Percentiles rank a stretch among this genome's conserved stretches.
These are phyloP conservation scores for Gamarada debralockiae DNA, from an alignment of 495 filamentous ascomycete genomes.

Conservation along the genomic window DNA sequence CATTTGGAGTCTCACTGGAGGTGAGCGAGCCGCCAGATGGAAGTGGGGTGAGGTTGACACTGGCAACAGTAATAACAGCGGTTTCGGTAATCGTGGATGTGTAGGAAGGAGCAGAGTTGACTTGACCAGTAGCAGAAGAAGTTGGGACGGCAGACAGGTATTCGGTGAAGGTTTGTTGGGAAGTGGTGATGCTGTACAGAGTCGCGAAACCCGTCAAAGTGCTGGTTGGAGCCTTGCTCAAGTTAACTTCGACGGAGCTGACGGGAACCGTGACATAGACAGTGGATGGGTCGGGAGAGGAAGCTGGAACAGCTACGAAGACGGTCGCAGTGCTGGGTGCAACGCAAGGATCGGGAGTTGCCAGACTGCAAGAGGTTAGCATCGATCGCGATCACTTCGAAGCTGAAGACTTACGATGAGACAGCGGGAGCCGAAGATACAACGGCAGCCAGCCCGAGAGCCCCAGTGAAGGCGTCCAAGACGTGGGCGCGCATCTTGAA, in stretches of 20 bases:
- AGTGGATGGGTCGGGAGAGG: background rate
- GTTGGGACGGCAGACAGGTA: background rate
- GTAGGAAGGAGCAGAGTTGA: background rate
- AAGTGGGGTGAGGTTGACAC: background rate
- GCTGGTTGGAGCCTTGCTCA: background rate
- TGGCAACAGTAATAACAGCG: background rate
- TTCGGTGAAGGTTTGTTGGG: background rate
- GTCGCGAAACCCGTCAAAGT: conserved; percentile 14
- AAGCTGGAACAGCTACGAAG: conserved; percentile 10
- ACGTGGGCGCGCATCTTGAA: conserved; percentile 18
- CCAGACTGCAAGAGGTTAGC: background rate
- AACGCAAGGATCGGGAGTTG: background rate
- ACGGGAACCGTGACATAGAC: conserved; percentile 7
- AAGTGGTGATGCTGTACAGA: background rate
- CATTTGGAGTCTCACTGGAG: background rate
- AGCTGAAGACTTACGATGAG: conserved; percentile 3
- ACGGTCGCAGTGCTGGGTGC: conserved; percentile 5
- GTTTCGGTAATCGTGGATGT: conserved; percentile 6
- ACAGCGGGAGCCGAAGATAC: conserved; percentile 7
- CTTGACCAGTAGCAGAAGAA: background rate
- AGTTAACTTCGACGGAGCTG: background rate
- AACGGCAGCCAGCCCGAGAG: conserved; percentile 12
- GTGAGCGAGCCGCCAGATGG: background rate
- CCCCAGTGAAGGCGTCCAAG: conserved; percentile 2
- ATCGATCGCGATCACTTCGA: background rate